These are phyloP conservation scores for Brassica carinata DNA, from an alignment of 345 rosid genomes.

Conservation along the genomic window DNA sequence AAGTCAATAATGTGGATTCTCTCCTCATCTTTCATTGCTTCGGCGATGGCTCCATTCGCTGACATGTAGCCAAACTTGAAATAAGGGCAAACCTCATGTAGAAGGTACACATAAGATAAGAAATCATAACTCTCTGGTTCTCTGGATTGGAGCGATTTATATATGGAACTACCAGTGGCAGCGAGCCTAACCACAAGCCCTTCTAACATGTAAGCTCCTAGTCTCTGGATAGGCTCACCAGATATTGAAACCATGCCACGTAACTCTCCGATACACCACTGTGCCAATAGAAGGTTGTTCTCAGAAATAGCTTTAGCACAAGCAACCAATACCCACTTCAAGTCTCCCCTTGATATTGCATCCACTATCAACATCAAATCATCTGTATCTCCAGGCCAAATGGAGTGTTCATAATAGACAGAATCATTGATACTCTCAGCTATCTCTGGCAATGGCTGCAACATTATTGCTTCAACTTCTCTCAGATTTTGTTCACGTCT, in stretches of 20 bases:
- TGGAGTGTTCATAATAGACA: slow-evolving; percentile 29
- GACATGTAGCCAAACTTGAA: too few relatives aligned
- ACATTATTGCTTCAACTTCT: slow-evolving; percentile 65
- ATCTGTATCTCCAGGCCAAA: slow-evolving; percentile 27
- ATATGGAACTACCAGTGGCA: too few relatives aligned
- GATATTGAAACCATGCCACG: slow-evolving; percentile 48
- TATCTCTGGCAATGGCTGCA: slow-evolving; percentile 54
- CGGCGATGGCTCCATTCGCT: too few relatives aligned
- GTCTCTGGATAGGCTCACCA: slow-evolving; percentile 54
- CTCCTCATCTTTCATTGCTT: too few relatives aligned
- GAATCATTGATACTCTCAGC: slow-evolving; percentile 46
- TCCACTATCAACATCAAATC: slow-evolving; percentile 21
- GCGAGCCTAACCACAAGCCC: slow-evolving; percentile 54
- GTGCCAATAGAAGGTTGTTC: slow-evolving; percentile 42
- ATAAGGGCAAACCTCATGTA: too few relatives aligned
- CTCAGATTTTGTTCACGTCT: slow-evolving; percentile 25
- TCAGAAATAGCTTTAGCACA: slow-evolving; percentile 52
- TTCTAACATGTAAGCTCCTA: slow-evolving; percentile 58
- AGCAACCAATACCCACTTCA: slow-evolving; percentile 38
- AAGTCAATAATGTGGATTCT: too few relatives aligned
- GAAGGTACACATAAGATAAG: too few relatives aligned
- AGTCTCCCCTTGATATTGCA: slow-evolving; percentile 47
- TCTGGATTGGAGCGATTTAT: too few relatives aligned
- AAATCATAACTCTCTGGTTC: too few relatives aligned
- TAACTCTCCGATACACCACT: slow-evolving; percentile 47